Conservation (phyloP, 2,329 filamentous ascomycete genomes). For the Clonostachys solani region DNA sequence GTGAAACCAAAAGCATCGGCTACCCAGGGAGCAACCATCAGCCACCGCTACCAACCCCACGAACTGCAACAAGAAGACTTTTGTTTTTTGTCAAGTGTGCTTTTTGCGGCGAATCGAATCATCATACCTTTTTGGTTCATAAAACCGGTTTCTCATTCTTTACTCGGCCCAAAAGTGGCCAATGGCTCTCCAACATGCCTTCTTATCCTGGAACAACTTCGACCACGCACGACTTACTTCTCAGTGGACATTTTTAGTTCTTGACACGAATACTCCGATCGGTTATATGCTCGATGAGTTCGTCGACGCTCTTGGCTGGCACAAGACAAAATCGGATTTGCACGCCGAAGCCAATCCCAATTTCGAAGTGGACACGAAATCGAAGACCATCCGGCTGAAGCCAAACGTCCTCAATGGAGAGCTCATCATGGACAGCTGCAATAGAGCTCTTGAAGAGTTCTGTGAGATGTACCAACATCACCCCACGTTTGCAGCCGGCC, state of each 20-base stretch:
- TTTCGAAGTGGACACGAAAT: background rate
- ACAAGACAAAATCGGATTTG: background rate
- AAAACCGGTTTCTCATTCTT: no score
- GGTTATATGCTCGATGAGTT: slow-evolving; percentile 1
- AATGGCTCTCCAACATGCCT: background rate
- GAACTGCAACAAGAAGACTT: no score
- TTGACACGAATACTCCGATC: background rate
- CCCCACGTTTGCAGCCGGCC: background rate
- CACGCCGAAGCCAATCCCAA: background rate
- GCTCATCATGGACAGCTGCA: background rate
- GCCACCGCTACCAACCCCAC: no score
- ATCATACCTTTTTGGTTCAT: no score
- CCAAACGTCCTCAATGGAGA: background rate
- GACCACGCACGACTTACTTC: background rate
- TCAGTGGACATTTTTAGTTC: background rate
- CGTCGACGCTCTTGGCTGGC: background rate
- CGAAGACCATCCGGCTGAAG: background rate
- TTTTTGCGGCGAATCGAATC: no score
- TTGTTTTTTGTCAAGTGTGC: no score
- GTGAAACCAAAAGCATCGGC: no score
- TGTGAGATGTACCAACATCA: slow-evolving; percentile 1
- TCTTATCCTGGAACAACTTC: slow-evolving; percentile 1
- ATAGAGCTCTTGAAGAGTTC: slow-evolving; percentile 2
- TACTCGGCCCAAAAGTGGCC: no score
- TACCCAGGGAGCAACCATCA: no score